These are phyloP conservation scores for Favolaschia claudopus DNA, from an alignment of 768 basidiomycete genomes.

Conservation along the genomic window DNA sequence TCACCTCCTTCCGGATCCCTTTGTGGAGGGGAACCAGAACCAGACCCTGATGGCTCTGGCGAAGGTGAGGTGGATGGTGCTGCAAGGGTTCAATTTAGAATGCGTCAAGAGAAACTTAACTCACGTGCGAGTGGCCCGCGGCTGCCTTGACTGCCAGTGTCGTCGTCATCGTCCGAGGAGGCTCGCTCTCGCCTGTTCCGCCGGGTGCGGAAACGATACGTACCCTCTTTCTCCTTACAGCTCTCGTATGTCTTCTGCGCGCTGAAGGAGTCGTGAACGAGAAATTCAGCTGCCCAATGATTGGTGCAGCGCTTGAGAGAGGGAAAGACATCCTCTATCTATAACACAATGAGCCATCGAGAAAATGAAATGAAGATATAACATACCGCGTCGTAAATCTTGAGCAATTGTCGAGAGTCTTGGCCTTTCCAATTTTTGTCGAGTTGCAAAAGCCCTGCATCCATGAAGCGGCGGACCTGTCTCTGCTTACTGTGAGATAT, in stretches of 20 bases:
- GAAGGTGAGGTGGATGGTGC: too few relatives aligned
- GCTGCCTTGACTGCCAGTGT: too few relatives aligned
- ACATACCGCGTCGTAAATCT: constrained; percentile 8
- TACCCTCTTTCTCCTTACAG: neutral
- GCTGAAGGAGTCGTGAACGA: neutral
- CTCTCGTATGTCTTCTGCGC: neutral
- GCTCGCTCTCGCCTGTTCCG: too few relatives aligned
- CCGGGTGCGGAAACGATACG: too few relatives aligned
- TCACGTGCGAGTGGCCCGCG: too few relatives aligned
- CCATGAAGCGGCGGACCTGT: constrained; percentile 6
- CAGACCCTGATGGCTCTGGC: too few relatives aligned
- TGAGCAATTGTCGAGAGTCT: neutral
- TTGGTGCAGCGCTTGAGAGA: neutral
- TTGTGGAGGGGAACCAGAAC: too few relatives aligned
- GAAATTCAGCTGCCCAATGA: neutral
- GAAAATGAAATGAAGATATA: neutral
- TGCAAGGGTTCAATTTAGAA: too few relatives aligned
- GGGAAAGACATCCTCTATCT: neutral
- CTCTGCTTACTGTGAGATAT: neutral
- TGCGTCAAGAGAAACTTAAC: too few relatives aligned
- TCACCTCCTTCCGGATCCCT: too few relatives aligned
- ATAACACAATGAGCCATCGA: neutral
- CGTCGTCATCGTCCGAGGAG: too few relatives aligned
- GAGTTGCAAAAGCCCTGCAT: neutral
- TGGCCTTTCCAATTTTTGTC: constrained; percentile 6